Base-by-base conservation (phyloP, 2,329 filamentous ascomycete genomes). In the Bimuria novae-zelandiae region DNA sequence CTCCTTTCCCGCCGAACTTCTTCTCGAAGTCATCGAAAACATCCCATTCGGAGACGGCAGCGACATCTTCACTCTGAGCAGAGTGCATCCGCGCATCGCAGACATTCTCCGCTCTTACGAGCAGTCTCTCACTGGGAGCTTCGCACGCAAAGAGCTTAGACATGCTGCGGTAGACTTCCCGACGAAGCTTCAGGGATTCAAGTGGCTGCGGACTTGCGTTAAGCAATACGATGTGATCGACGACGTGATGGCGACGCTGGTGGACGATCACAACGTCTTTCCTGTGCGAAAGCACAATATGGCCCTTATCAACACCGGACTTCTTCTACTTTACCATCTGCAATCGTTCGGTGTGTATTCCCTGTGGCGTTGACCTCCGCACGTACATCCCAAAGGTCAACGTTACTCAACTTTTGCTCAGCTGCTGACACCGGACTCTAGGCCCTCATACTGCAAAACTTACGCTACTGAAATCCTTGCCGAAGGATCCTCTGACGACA, bases 131-230 rank as follows among this genome's bases (percentile, higher is more conserved):
- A 64, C 64, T 1, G 47, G 55, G 10, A 39, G 23, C 14, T 69
- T 70, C 37, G 59, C 65, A 33, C 43, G 40, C 1, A 64, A 55
- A 32, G 62, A 70, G 46, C 61, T 71, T 7, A 62, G 59, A 0
- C 68, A 73, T 30, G 68, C 67, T 0, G 52, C 49, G 4, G 60
- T 54, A 0, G 70, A 73, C 33, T 72, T 73, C 22, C 58, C 63
- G 2, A 58, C 50, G 39, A 48, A 56, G 21, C 36, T 40, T 1
- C 41, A 40, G 1, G 54, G 47, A 1, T 61, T 67, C 25, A 44
- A 46, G n/a, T 73, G 68, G 66, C 55, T 73, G 7, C 50, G 55
- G 2, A 25, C 59, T 7, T 73, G 69, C 25, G 64, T 69, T 2
- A 51, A 51, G n/a, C 59, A 51, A 14, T 73, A 72, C 50, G 62